A percentile compares a stretch with the other conserved stretches of the same genome.
Conservation (phyloP, 345 rosid genomes). For the Acer campestre region DNA sequence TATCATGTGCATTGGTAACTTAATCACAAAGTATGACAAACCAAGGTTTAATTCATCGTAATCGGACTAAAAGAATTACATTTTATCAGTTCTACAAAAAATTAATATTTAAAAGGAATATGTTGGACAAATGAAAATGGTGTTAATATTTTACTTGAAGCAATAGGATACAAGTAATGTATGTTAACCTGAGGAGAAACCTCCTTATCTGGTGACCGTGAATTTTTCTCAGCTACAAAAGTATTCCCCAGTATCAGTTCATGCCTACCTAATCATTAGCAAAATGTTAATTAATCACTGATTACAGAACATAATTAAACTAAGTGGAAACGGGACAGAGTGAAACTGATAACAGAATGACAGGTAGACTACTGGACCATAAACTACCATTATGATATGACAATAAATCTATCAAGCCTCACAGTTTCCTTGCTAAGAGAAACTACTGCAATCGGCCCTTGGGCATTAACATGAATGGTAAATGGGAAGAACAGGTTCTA, state of each 20-base stretch:
- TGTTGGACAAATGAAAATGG: not conserved
- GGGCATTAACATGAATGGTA: not conserved
- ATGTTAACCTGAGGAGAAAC: constrained; percentile 77
- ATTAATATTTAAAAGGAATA: not conserved
- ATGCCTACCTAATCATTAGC: constrained; percentile 65
- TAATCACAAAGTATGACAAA: not conserved
- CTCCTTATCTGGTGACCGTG: constrained; percentile 67
- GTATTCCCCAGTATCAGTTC: constrained; percentile 88
- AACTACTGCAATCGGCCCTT: no score
- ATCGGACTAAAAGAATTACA: not conserved
- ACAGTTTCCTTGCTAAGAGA: no score
- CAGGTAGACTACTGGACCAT: not conserved
- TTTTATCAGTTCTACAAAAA: not conserved
- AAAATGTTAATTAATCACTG: constrained; percentile 19
- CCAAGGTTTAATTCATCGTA: not conserved
- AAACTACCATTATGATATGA: no score
- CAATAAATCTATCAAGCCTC: no score
- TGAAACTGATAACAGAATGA: not conserved
- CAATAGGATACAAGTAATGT: not conserved
- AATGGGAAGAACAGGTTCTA: not conserved
- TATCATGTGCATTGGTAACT: not conserved
- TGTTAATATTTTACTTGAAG: not conserved
- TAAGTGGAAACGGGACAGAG: not conserved
- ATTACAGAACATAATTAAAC: not conserved
- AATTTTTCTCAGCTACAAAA: constrained; percentile 53